These are phyloP conservation scores for Aspergillus nomiae DNA, from an alignment of 2,329 filamentous ascomycete genomes.

Conservation along the genomic window DNA sequence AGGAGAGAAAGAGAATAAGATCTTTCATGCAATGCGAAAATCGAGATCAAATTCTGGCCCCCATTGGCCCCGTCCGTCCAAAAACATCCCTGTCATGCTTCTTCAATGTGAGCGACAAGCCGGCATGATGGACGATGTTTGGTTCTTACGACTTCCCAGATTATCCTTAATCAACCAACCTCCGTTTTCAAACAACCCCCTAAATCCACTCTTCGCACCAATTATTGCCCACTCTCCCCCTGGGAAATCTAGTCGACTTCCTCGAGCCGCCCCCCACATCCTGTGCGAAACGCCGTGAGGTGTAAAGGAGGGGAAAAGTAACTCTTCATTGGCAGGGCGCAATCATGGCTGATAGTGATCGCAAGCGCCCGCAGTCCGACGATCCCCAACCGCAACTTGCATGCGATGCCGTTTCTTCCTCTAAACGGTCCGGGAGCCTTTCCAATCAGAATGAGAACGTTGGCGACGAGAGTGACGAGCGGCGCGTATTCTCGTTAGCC, in stretches of 20 bases:
- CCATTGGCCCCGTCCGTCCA: not conserved
- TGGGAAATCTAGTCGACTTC: not conserved
- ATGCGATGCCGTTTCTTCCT: conserved; percentile 5
- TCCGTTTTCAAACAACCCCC: conserved; percentile 1
- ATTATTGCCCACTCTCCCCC: not conserved
- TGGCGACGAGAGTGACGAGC: conserved; percentile 1
- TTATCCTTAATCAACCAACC: conserved; percentile 4
- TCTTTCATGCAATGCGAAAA: not conserved
- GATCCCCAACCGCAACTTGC: conserved; percentile 6
- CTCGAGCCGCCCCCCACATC: not conserved
- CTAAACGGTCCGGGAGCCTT: conserved; percentile 6
- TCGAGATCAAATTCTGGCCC: not conserved
- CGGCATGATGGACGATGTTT: not conserved
- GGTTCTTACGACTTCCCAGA: not conserved
- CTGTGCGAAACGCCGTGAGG: conserved; percentile 1
- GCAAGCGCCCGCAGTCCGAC: conserved; percentile 19
- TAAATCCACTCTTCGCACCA: conserved; percentile 5
- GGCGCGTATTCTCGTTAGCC: conserved; percentile 3
- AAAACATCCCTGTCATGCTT: conserved; percentile 2
- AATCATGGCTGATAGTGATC: conserved; percentile 17
- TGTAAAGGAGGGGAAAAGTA: not conserved
- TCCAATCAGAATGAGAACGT: not conserved
- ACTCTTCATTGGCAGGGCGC: conserved; percentile 17
- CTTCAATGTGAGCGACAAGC: not conserved
- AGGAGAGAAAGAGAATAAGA: not conserved